Percentiles rank a stretch among this genome's conserved stretches.
Evolutionary conservation across 2,329 filamentous ascomycete species (phyloP).

Genomic region (Gyromitra esculenta): DNA sequence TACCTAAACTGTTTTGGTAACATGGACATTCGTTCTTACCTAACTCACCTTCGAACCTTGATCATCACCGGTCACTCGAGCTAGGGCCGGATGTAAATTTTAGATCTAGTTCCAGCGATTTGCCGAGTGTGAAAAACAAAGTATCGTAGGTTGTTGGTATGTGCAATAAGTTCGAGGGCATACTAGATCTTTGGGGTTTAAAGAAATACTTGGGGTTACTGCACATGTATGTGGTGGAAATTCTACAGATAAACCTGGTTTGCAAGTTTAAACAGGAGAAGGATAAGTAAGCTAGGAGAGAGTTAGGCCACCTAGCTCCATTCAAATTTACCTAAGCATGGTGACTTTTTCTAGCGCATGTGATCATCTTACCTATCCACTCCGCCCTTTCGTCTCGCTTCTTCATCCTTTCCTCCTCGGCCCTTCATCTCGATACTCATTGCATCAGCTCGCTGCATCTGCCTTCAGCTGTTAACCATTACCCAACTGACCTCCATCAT

Average conservation of each 20-base stretch:
- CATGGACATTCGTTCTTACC: neutral
- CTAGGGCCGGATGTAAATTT: neutral
- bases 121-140: neutral
- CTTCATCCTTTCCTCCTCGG: neutral
- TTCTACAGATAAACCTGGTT: too few relatives aligned
- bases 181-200: too few relatives aligned
- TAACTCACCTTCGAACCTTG: neutral
- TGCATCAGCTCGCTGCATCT: neutral
- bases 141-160: neutral
- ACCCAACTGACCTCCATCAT: neutral
- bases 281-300: neutral
- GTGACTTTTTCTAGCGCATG: neutral
- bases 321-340: neutral
- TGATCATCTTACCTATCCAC: neutral
- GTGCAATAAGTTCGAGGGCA: too few relatives aligned
- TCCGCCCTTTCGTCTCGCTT: neutral
- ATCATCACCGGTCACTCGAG: constrained; percentile 15
- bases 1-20: constrained; percentile 19
- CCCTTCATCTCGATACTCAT: neutral
- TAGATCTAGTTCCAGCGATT: neutral
- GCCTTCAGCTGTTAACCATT: neutral
- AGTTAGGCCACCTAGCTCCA: neutral
- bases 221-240: too few relatives aligned
- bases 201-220: too few relatives aligned
- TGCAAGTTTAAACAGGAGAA: too few relatives aligned